These are phyloP conservation scores for Botrytis paeoniae DNA, from an alignment of 2,329 filamentous ascomycete genomes.

Conservation along the genomic window DNA sequence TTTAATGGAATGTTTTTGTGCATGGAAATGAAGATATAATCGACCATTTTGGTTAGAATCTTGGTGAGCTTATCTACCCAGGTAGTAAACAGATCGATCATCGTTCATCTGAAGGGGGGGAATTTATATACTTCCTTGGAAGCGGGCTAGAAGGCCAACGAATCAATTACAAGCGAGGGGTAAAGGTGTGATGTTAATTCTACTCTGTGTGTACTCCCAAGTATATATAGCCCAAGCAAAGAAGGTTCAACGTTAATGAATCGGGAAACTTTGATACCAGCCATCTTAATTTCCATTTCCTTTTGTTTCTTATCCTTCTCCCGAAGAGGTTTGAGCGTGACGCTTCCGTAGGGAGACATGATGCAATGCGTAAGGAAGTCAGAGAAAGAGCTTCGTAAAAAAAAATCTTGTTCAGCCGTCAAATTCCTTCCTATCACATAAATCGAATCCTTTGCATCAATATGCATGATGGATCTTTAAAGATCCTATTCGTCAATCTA, in stretches of 20 bases:
- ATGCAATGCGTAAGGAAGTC: not conserved
- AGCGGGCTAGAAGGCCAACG: not conserved
- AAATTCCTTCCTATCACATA: slow-evolving; percentile 1
- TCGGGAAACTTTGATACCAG: not conserved
- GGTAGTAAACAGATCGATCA: not conserved
- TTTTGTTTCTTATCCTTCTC: not conserved
- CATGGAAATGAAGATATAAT: not conserved
- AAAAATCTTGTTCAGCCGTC: not conserved
- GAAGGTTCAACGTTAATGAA: not conserved
- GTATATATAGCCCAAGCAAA: not conserved
- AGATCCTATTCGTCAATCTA: slow-evolving; percentile 1
- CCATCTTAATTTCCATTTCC: not conserved
- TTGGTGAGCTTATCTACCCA: not conserved
- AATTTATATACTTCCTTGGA: not conserved
- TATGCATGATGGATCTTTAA: not conserved
- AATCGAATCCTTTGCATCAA: not conserved
- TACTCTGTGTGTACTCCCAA: not conserved
- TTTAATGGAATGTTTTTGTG: not conserved
- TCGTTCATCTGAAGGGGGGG: not conserved
- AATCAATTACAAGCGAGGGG: not conserved
- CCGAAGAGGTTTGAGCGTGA: slow-evolving; percentile 1
- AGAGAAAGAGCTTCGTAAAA: not conserved
- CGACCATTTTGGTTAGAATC: not conserved
- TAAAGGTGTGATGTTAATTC: not conserved
- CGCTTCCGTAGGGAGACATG: not conserved